These are phyloP conservation scores for Stylosanthes scabra DNA, from an alignment of 331 rosid genomes.

Conservation along the genomic window DNA sequence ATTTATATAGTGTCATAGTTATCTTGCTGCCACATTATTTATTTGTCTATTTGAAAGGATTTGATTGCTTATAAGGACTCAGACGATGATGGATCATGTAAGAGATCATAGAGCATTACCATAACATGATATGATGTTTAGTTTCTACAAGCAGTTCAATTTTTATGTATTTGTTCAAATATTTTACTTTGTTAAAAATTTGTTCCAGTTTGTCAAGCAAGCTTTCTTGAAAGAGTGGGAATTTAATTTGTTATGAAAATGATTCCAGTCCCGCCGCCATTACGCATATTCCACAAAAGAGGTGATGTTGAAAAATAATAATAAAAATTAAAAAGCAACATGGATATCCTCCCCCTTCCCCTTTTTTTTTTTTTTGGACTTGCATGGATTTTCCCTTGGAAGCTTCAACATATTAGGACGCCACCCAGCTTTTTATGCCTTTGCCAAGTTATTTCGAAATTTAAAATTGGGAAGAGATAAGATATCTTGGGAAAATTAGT, in stretches of 20 bases:
- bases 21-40: constrained; percentile 26
- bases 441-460: constrained; percentile 24
- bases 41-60: constrained; percentile 29
- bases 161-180: not conserved
- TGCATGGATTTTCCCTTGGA: constrained; percentile 20
- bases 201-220: constrained; percentile 40
- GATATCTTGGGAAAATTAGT: not conserved
- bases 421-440: constrained; percentile 7
- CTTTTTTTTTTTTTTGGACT: no score
- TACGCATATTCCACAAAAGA: constrained; percentile 7
- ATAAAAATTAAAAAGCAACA: not conserved
- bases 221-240: constrained; percentile 27
- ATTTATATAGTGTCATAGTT: constrained; percentile 27
- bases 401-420: constrained; percentile 24
- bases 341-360: no score
- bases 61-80: constrained; percentile 42
- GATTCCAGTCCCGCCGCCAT: constrained; percentile 30
- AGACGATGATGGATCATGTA: constrained; percentile 29
- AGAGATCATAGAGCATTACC: constrained; percentile 14
- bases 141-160: not conserved
- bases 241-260: no score
- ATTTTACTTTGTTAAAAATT: not conserved
- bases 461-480: not conserved
- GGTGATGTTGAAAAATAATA: not conserved
- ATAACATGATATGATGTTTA: not conserved